These are phyloP conservation scores for Euptelea pleiosperma DNA, from an alignment of 164 flowering plant species.

Conservation along the genomic window DNA sequence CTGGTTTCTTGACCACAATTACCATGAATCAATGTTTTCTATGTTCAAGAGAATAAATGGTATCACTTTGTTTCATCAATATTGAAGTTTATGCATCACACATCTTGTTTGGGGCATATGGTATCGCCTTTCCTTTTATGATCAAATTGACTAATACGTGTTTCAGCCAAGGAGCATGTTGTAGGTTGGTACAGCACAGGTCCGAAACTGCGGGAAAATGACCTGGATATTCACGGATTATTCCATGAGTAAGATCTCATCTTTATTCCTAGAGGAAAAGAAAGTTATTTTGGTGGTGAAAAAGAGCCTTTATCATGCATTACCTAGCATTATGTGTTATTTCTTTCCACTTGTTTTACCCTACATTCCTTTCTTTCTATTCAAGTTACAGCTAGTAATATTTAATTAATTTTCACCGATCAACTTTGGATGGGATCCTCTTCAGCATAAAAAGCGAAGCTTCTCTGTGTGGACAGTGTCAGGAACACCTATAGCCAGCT, in stretches of 20 bases:
- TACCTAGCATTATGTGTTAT: too few relatives aligned
- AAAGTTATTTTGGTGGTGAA: too few relatives aligned
- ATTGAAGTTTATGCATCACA: background rate
- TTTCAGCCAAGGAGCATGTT: slow-evolving; percentile 99
- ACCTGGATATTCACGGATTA: slow-evolving; percentile 69
- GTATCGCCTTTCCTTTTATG: background rate
- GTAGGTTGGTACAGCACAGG: slow-evolving; percentile 99
- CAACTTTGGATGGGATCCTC: too few relatives aligned
- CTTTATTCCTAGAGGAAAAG: background rate
- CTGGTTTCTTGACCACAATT: slow-evolving; percentile 98
- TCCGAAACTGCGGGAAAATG: slow-evolving; percentile 92
- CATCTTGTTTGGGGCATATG: background rate
- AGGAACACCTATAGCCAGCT: too few relatives aligned
- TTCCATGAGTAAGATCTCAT: slow-evolving; percentile 69
- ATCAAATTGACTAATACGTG: slow-evolving; percentile 2
- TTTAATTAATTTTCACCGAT: too few relatives aligned
- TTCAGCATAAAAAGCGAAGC: too few relatives aligned
- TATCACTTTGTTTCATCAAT: slow-evolving; percentile 19
- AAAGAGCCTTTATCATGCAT: too few relatives aligned
- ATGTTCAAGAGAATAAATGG: slow-evolving; percentile 99
- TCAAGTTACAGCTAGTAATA: too few relatives aligned
- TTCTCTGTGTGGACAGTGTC: too few relatives aligned
- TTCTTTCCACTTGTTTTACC: too few relatives aligned
- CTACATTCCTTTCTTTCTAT: too few relatives aligned
- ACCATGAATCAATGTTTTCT: slow-evolving; percentile 96